phyloP scores from a whole-genome alignment of 345 rosid genomes.

The Euclidium syriacum region DNA sequence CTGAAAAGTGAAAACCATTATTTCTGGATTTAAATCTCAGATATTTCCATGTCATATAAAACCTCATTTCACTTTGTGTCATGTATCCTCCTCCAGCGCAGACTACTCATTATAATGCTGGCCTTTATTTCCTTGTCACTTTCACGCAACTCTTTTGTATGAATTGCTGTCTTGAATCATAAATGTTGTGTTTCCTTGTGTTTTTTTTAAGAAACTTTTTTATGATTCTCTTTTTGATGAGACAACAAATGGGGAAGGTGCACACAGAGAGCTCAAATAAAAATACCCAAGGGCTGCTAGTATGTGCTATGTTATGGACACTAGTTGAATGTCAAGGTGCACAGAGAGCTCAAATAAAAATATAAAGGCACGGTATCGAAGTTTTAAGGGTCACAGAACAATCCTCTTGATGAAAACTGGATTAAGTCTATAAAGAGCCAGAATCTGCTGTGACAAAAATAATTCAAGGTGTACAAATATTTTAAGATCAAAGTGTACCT shows the following conservation, averaged over 20 bases:
- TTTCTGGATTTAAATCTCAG: constrained; percentile 5
- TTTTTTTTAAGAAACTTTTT: no score
- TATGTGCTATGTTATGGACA: not conserved
- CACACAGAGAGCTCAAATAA: no score
- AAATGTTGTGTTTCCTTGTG: no score
- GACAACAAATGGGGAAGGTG: no score
- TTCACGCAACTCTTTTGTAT: not conserved
- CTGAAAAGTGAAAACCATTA: constrained; percentile 4
- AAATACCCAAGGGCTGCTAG: no score
- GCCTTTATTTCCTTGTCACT: constrained; percentile 7
- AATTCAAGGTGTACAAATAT: constrained; percentile 5
- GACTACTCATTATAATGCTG: not conserved
- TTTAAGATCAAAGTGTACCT: constrained; percentile 7
- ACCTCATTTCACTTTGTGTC: not conserved
- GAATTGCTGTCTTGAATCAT: constrained; percentile 1
- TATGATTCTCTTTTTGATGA: no score
- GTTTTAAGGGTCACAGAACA: not conserved
- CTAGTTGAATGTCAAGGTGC: not conserved
- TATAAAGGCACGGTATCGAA: not conserved
- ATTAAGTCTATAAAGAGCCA: not conserved
- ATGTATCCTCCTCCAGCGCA: constrained; percentile 18
- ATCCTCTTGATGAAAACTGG: not conserved
- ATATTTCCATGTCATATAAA: constrained; percentile 11
- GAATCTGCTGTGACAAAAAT: constrained; percentile 5
- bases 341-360: not conserved